Base-by-base conservation (phyloP, 352 stramenopile species). In the Globisporangium parvum region DNA sequence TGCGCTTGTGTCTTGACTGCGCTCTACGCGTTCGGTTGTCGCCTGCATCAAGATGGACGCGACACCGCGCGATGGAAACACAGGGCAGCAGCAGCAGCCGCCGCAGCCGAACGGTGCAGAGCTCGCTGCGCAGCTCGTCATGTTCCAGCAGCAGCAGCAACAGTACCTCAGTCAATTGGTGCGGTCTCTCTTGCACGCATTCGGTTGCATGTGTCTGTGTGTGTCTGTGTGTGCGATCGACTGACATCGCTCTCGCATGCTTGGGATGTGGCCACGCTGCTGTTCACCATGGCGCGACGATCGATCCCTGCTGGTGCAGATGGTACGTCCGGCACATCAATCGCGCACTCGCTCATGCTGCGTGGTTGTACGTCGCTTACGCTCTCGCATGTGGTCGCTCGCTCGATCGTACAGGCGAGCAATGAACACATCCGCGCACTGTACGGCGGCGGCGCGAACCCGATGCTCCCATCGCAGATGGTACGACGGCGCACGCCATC, bases 391-490 rank as follows among this genome's bases (percentile, higher is more conserved):
- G 28, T 21, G 11, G 20, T 9, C 8, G 24, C 17, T 21, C 20
- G 2, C 28, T 48, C 42, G 18, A 35, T n/a, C 28, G n/a, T 47
- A 18, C 64, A 92, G 58, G 79, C 79, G 8, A 88, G 85, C 68
- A 88, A 82, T 53, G 84, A 93, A 47, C 81, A 91, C 59, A 71
- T 91, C n/a, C 79, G 79, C 18, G 75, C 76, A 24, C 85, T 93
- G 61, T 93, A 92, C 68, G 87, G 70, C 62, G 76, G 70, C 50
- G 75, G 68, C 48, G 77, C 79, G 46, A 75, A 90, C 55, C 85
- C 88, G 73, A 89, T 92, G 71, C 84, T 90, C 59, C 81, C 81
- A 41, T 81, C 78, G 53, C 87, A 89, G 58, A 84, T 92, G 82
- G 81, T 91, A 71, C 44, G 67, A 57, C 18, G 21, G 17, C 11